Base-by-base conservation (phyloP, 305 asterid genomes). In the Fraxinus dipetala region DNA sequence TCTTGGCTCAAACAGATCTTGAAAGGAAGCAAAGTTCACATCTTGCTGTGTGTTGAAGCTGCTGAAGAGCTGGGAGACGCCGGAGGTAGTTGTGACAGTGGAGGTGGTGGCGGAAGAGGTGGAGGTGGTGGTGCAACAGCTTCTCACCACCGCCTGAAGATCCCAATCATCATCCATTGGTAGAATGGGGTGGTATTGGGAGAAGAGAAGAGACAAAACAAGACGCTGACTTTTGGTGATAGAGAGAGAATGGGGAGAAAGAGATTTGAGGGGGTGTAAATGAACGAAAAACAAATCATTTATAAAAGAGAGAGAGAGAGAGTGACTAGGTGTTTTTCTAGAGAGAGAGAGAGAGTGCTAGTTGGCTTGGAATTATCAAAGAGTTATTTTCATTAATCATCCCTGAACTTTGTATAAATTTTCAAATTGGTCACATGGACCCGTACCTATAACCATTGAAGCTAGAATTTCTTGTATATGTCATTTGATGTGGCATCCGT, bases 101-200 rank as follows among this genome's bases (percentile, higher is more conserved):
- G 85, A 5, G 74, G 80, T 4, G 85, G 81, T 0, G 67, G 85
- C 0, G 75, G 87, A 24, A 81, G 90, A 14, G 81, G 88, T 3
- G 82, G 86, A 6, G 75, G 88, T 7, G 32, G 40, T 35, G 40
- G 7, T 35, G 40, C 89, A 78, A 91, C 94, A 95, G 92, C 98
- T 94, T 87, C 98, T 85, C 79, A 95, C 98, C 88, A 95, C 98
- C 84, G 98, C 98, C 75, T 92, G 93, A 9, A 95, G 98, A 92
- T 90, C 98, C 98, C 98, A 95, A 79, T 93, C 98, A 38, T 93
- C 98, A 5, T 89, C 97, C 98, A 91, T 94, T 85, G 4, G 61
- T 54, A 4, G 40, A 7, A 56, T 35, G 63, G 80, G 73, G 84
- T 77, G 67, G 73, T 6, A 45, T n/a, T 31, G 63, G 5, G 35